phyloP scores from a whole-genome alignment of 139 green algal genomes.

The Picochlorum sp. region DNA sequence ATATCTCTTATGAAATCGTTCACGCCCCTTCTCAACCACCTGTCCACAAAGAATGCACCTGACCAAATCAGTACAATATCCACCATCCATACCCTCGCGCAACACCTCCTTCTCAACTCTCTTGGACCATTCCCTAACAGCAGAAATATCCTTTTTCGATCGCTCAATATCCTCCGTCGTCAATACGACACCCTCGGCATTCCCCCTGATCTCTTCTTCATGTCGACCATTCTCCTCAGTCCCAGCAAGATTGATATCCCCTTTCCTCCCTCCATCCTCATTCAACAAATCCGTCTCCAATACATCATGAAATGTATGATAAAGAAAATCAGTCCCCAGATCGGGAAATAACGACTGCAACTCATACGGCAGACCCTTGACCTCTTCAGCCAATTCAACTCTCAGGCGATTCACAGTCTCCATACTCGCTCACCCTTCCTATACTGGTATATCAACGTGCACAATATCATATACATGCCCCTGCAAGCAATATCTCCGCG shows the following conservation, averaged over 20 bases:
- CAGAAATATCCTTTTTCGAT: too few species aligned
- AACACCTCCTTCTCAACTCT: too few species aligned
- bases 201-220: background rate
- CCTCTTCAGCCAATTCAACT: conserved; percentile 20
- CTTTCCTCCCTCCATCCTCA: background rate
- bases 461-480: background rate
- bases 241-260: background rate
- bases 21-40: too few species aligned
- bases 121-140: too few species aligned
- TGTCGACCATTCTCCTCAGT: background rate
- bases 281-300: background rate
- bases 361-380: conserved; percentile 12
- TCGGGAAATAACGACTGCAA: conserved; percentile 26
- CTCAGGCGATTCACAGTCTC: conserved; percentile 2
- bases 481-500: too few species aligned
- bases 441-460: background rate
- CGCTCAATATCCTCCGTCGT: too few species aligned
- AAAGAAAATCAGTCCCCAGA: conserved; percentile 22
- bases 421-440: background rate
- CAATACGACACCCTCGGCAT: too few species aligned
- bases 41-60: too few species aligned
- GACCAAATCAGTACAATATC: too few species aligned
- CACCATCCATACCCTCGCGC: too few species aligned
- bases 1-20: too few species aligned
- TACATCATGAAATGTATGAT: conserved; percentile 16